Conservation (phyloP, 257 asterid species). For the Petrea volubilis region DNA sequence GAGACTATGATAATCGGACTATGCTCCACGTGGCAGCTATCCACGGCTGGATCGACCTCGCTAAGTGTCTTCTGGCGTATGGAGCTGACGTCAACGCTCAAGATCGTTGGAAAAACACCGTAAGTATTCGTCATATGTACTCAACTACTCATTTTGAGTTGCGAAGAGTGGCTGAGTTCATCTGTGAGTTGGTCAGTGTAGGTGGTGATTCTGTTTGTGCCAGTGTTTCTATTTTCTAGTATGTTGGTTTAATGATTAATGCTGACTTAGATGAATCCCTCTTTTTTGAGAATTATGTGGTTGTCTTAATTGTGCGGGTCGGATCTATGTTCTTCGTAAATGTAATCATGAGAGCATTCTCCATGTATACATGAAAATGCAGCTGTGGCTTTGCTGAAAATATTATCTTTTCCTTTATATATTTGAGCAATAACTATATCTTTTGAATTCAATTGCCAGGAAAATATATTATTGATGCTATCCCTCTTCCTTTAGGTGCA, state of each 20-base stretch:
- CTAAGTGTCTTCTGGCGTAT: slow-evolving; percentile 66
- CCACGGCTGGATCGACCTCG: slow-evolving; percentile 94
- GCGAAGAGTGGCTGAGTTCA: background rate
- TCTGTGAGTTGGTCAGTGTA: background rate
- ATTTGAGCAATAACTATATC: background rate
- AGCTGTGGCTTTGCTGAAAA: background rate
- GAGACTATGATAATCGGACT: slow-evolving; percentile 86
- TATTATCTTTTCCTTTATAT: background rate
- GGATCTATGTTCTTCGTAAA: background rate
- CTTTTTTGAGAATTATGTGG: background rate
- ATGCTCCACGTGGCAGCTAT: slow-evolving; percentile 97
- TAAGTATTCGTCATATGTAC: slow-evolving; percentile 19
- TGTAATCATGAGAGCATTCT: background rate
- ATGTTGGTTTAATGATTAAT: slow-evolving; percentile 14
- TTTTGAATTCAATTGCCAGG: too few species aligned
- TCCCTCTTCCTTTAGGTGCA: too few species aligned
- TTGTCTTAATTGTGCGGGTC: background rate
- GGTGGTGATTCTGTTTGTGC: slow-evolving; percentile 6
- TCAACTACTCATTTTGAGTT: background rate
- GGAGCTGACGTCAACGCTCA: slow-evolving; percentile 94
- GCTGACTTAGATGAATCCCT: background rate
- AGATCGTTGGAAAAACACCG: slow-evolving; percentile 99
- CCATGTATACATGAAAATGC: background rate
- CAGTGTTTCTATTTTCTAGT: background rate
- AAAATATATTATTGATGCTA: too few species aligned